Evolutionary conservation across 2,329 filamentous ascomycete species (phyloP).

Genomic region (Phialophora expanda): DNA sequence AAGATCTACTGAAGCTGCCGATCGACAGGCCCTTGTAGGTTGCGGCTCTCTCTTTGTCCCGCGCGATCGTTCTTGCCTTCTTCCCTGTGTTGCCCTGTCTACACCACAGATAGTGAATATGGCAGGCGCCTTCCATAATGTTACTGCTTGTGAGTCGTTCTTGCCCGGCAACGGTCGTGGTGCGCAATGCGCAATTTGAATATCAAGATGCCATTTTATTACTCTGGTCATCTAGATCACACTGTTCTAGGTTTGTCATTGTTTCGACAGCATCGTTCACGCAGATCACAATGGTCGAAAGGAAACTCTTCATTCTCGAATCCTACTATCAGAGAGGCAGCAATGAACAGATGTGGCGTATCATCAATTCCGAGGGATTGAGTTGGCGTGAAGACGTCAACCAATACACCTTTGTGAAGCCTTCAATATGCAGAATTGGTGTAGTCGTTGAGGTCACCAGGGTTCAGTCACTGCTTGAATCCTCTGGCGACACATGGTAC

Average conservation of each 20-base stretch:
- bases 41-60: background rate
- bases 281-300: conserved; percentile 21
- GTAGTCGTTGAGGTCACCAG: conserved; percentile 26
- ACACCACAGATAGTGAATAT: background rate
- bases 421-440: conserved; percentile 23
- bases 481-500: conserved; percentile 24
- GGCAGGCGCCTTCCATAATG: conserved; percentile 3
- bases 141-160: background rate
- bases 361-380: conserved; percentile 22
- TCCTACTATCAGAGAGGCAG: conserved; percentile 20
- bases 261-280: background rate
- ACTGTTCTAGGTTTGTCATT: background rate
- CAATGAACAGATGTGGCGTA: conserved; percentile 21
- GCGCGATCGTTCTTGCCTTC: background rate
- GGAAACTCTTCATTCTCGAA: conserved; percentile 30
- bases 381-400: conserved; percentile 23
- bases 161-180: background rate
- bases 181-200: background rate
- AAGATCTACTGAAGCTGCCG: background rate
- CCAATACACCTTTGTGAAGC: conserved; percentile 20
- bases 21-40: conserved; percentile 2
- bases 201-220: background rate
- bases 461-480: conserved; percentile 23
- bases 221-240: background rate
- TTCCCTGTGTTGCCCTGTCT: background rate